Evolutionary conservation across 768 basidiomycete genomes (phyloP).

Genomic region (Pleurotus tuoliensis): DNA sequence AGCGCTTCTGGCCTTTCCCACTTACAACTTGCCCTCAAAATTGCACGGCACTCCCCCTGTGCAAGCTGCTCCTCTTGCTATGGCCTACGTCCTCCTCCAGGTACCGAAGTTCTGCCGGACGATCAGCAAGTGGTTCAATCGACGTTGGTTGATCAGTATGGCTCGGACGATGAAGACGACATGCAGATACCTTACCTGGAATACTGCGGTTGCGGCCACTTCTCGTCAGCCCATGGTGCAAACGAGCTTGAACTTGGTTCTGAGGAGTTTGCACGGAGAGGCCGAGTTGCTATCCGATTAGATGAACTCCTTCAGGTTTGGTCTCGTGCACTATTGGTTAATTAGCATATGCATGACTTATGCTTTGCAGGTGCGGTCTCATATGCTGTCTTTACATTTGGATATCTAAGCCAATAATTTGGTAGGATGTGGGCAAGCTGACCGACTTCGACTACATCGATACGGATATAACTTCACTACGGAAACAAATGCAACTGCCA

Average conservation of each 20-base stretch:
- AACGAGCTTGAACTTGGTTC: constrained; percentile 50
- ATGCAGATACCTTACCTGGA: constrained; percentile 48
- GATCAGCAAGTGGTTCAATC: constrained; percentile 40
- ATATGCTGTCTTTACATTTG: constrained; percentile 1
- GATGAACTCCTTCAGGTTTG: constrained; percentile 81
- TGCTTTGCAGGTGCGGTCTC: background rate
- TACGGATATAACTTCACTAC: constrained; percentile 62
- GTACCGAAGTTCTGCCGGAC: constrained; percentile 57
- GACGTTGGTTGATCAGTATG: constrained; percentile 57
- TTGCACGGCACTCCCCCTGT: constrained; percentile 80
- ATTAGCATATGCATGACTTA: background rate
- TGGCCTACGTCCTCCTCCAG: constrained; percentile 65
- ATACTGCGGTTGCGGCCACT: constrained; percentile 69
- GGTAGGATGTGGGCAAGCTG: constrained; percentile 68
- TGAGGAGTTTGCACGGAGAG: constrained; percentile 68
- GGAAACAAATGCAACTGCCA: constrained; percentile 63
- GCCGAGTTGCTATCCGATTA: constrained; percentile 70
- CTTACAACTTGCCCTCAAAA: constrained; percentile 61
- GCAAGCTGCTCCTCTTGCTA: constrained; percentile 58
- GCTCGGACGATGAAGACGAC: constrained; percentile 63
- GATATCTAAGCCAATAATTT: background rate
- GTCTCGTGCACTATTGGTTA: constrained; percentile 10
- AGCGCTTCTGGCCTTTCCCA: constrained; percentile 43
- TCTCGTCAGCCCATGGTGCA: constrained; percentile 62
- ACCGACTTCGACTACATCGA: constrained; percentile 79